These are phyloP conservation scores for Letharia columbiana DNA, from an alignment of 495 filamentous ascomycete genomes.

Conservation along the genomic window DNA sequence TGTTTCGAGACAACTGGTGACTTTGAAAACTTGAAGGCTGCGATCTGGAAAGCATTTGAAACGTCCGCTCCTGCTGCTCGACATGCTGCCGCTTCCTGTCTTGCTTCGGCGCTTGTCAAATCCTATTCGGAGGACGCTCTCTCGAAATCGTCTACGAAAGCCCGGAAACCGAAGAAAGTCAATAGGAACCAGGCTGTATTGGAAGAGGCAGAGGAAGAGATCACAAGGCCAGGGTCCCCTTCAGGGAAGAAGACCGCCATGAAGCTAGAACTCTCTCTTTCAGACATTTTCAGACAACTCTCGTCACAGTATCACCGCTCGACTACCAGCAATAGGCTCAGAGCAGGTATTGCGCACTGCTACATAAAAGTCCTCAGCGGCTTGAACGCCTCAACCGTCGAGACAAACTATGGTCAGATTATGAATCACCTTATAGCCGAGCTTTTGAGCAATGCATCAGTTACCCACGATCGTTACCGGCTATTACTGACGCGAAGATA, in stretches of 20 bases:
- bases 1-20: slow-evolving; percentile 89
- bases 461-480: slow-evolving; percentile 80
- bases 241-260: slow-evolving; percentile 61
- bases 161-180: slow-evolving; percentile 64
- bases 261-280: slow-evolving; percentile 61
- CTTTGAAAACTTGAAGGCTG: slow-evolving; percentile 73
- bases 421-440: slow-evolving; percentile 73
- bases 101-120: slow-evolving; percentile 71
- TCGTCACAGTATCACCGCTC: slow-evolving; percentile 73
- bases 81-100: slow-evolving; percentile 78
- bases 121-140: slow-evolving; percentile 59
- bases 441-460: slow-evolving; percentile 63
- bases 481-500: slow-evolving; percentile 78
- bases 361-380: slow-evolving; percentile 71
- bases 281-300: slow-evolving; percentile 71
- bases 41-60: slow-evolving; percentile 79
- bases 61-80: slow-evolving; percentile 63
- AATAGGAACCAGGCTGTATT: slow-evolving; percentile 62
- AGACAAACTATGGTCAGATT: slow-evolving; percentile 71
- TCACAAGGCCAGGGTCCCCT: slow-evolving; percentile 64
- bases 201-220: slow-evolving; percentile 69
- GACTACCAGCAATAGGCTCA: slow-evolving; percentile 68
- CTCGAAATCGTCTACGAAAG: slow-evolving; percentile 48
- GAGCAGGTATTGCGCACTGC: slow-evolving; percentile 79
- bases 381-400: slow-evolving; percentile 66